Evolutionary conservation across 495 filamentous ascomycete genomes (phyloP), one percentile per base, ranked within the genome.

Genomic region (Neurospora sp.): DNA sequence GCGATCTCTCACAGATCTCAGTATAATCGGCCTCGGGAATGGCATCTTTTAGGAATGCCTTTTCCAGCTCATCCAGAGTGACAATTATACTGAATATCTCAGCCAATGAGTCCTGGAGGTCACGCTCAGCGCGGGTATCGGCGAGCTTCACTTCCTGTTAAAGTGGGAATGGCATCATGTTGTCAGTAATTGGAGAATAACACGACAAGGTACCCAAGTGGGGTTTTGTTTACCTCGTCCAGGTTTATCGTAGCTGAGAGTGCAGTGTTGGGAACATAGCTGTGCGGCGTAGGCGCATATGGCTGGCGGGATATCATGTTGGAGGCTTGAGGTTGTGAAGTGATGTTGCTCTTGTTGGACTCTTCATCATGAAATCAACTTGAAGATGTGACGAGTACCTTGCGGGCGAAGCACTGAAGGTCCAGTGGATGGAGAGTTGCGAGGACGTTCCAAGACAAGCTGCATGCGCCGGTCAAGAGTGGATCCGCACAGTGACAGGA

Each of bases 61-160:
- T 97, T 78, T 99, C 96, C 8, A 99, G 86, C 71, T 94, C 94
- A 78, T 99, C 96, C 28, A 99, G 84, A 0, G 96, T 98, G 73
- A 97, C 88, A 31, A 98, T 95, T 73, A 99, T 97, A 83, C 94
- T 96, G 83, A 98, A 98, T 70, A 99, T 91, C 79, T 99, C 96
- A 70, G 95, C 96, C 13, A 99, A 88, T 2, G 96, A 98, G 79
- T 98, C 96, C 83, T 97, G 92, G 5, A 98, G 89, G 79, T 98
- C 95, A 36, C 95, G 90, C 82, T 98, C 93, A 38, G 91, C 90
- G 70, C 92, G 89, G 34, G 90, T 96, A 7, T 92, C 90, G 69
- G 92, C 87, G 66, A 99, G 88, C 83, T 96, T 97, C 73, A 97
- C 93, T 88, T 99, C 96, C 91, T 98, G 72, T 69, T 69, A 34